These are phyloP conservation scores for Sugiyamaella smithiae DNA, from an alignment of 805 yeast genomes.

Conservation along the genomic window DNA sequence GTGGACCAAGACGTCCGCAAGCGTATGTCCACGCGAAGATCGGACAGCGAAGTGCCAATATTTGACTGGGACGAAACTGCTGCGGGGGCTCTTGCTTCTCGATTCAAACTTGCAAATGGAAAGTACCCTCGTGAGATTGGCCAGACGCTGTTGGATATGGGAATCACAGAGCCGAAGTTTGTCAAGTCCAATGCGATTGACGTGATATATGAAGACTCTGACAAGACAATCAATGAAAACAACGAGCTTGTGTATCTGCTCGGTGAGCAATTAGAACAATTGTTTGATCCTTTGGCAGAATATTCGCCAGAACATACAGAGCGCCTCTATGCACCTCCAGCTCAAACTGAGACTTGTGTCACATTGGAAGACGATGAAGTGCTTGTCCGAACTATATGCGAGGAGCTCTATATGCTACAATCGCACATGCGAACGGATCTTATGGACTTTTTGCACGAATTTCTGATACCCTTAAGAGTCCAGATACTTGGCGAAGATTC, in stretches of 20 bases:
- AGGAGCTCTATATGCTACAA: constrained; percentile 69
- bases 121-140: constrained; percentile 60
- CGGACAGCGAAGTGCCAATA: constrained; percentile 7
- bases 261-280: constrained; percentile 82
- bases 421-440: constrained; percentile 68
- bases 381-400: constrained; percentile 51
- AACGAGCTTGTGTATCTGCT: constrained; percentile 71
- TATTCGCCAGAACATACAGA: constrained; percentile 90
- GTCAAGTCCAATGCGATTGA: constrained; percentile 62
- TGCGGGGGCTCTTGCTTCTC: constrained; percentile 77
- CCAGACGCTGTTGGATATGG: constrained; percentile 48
- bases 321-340: constrained; percentile 63
- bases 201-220: constrained; percentile 63
- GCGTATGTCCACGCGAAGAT: not conserved
- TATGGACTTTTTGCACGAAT: constrained; percentile 72
- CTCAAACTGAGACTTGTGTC: constrained; percentile 15
- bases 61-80: constrained; percentile 72
- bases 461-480: constrained; percentile 74
- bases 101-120: constrained; percentile 53
- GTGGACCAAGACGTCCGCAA: constrained; percentile 1
- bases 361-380: constrained; percentile 33
- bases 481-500: constrained; percentile 49
- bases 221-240: constrained; percentile 56
- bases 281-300: constrained; percentile 86
- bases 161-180: constrained; percentile 51